A percentile compares a stretch with the other conserved stretches of the same genome.
These are phyloP conservation scores for Fusarium sp. DNA, from an alignment of 2,329 filamentous ascomycete genomes.

Conservation along the genomic window DNA sequence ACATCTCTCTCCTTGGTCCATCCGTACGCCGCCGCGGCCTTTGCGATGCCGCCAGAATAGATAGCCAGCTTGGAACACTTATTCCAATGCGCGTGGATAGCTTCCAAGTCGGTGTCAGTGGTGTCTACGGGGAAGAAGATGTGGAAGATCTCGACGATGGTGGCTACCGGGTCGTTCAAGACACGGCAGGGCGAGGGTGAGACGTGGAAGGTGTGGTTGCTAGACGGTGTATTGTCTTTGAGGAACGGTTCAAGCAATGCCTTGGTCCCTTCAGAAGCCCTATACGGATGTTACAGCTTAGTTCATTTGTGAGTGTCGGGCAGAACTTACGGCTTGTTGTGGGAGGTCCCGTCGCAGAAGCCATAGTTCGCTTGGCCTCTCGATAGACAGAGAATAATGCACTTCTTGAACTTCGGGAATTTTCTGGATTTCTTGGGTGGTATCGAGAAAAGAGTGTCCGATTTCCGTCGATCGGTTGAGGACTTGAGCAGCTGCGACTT, in stretches of 20 bases:
- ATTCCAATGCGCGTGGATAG: too few species aligned
- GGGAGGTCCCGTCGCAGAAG: background rate
- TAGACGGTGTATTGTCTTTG: background rate
- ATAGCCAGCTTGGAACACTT: too few species aligned
- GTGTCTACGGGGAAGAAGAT: too few species aligned
- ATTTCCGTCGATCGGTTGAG: background rate
- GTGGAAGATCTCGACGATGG: too few species aligned
- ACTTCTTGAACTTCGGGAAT: background rate
- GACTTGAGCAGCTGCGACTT: background rate
- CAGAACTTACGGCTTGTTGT: background rate
- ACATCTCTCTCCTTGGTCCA: too few species aligned
- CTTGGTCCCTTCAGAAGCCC: accelerated
- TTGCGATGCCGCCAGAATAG: too few species aligned
- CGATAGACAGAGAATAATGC: background rate
- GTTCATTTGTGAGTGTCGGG: background rate
- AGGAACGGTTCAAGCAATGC: background rate
- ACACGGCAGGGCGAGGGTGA: too few species aligned
- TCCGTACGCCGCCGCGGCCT: too few species aligned
- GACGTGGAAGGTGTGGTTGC: background rate
- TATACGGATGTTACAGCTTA: background rate
- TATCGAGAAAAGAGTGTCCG: background rate
- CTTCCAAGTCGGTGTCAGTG: too few species aligned
- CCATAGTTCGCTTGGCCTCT: background rate
- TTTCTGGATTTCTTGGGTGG: background rate
- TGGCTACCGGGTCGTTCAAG: too few species aligned